These are phyloP conservation scores for Botrytis deweyae DNA, from an alignment of 2,329 filamentous ascomycete species.

Conservation along the genomic window DNA sequence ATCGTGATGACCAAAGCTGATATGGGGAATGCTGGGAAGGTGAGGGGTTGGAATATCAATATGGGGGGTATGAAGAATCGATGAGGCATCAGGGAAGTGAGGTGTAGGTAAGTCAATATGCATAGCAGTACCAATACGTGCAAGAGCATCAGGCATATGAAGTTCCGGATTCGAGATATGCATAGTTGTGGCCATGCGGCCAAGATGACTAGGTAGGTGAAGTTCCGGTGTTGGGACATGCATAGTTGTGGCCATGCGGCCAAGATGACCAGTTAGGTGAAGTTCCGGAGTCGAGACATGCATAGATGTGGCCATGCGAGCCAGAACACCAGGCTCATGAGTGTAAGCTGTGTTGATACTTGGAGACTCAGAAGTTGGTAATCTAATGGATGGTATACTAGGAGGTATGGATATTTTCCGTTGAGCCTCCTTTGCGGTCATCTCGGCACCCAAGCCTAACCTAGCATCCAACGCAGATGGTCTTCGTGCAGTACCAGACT, in stretches of 20 bases:
- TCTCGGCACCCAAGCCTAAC: conserved; percentile 3
- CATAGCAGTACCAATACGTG: background rate
- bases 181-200: background rate
- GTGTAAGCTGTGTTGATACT: too few relatives aligned
- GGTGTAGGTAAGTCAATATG: conserved; percentile 5
- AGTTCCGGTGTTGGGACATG: background rate
- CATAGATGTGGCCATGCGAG: background rate
- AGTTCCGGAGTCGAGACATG: background rate
- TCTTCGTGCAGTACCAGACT: background rate
- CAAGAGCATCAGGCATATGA: background rate
- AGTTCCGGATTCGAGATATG: background rate
- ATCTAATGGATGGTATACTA: background rate
- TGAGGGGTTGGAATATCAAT: background rate
- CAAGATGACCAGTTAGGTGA: background rate
- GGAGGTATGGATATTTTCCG: conserved; percentile 10
- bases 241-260: background rate
- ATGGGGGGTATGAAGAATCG: conserved; percentile 10
- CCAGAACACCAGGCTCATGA: background rate
- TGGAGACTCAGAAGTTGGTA: background rate
- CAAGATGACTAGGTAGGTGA: background rate
- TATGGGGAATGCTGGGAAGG: conserved; percentile 3
- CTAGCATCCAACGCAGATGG: conserved; percentile 5
- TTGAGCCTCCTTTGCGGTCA: background rate
- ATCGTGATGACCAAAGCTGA: background rate
- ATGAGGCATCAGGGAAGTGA: background rate